Evolutionary conservation across 2,329 filamentous ascomycete species (phyloP).

Genomic region (Monilinia vaccinii-corymbosi): DNA sequence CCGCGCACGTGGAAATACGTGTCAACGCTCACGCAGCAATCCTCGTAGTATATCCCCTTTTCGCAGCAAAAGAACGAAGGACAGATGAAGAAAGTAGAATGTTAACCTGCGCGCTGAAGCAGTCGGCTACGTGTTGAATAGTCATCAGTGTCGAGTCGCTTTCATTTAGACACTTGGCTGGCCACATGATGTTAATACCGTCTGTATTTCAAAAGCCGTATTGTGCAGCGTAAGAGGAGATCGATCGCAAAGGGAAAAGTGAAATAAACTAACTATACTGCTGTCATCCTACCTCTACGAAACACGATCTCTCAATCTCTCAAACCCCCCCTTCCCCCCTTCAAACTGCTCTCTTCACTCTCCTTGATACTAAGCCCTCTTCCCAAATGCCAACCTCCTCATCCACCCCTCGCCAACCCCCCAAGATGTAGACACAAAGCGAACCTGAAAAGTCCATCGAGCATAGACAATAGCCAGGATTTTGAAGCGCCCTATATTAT

Average conservation of each 20-base stretch:
- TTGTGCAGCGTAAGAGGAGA: not conserved
- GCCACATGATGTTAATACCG: not conserved
- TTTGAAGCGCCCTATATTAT: conserved; percentile 1
- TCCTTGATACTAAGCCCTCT: not conserved
- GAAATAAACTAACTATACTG: not conserved
- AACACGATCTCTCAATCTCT: not conserved
- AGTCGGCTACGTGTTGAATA: too few relatives aligned
- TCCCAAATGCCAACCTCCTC: too few relatives aligned
- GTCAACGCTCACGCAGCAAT: too few relatives aligned
- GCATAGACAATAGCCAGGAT: conserved; percentile 3
- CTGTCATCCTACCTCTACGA: not conserved
- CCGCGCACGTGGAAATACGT: too few relatives aligned
- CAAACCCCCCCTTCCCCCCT: not conserved
- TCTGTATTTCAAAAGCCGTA: not conserved
- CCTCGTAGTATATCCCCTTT: too few relatives aligned
- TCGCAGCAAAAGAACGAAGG: too few relatives aligned
- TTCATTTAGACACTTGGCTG: too few relatives aligned
- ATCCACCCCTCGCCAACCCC: not conserved
- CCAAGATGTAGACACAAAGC: conserved; percentile 4
- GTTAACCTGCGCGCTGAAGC: too few relatives aligned
- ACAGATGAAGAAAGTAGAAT: too few relatives aligned
- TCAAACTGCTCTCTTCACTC: not conserved
- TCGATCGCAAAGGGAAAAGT: not conserved
- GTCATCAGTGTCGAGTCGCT: too few relatives aligned
- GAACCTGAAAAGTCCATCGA: conserved; percentile 5